These are phyloP conservation scores for Colletotrichum truncatum DNA, from an alignment of 2,329 filamentous ascomycete genomes.

Conservation along the genomic window DNA sequence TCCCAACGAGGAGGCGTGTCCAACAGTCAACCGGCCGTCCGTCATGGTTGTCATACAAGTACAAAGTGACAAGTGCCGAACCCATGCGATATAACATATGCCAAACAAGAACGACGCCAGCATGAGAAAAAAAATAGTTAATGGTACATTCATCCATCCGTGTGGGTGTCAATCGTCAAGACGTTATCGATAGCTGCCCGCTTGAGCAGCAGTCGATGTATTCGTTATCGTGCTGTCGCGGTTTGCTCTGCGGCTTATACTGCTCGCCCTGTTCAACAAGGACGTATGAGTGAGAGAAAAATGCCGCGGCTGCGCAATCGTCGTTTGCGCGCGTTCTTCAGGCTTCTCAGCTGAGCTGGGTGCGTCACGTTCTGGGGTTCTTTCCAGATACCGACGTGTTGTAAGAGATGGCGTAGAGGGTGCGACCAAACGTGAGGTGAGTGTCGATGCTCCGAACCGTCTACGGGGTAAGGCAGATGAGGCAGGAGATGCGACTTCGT, in stretches of 20 bases:
- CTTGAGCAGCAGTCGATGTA: slow-evolving; percentile 49
- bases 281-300: slow-evolving; percentile 53
- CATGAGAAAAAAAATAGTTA: slow-evolving; percentile 31
- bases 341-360: slow-evolving; percentile 45
- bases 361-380: slow-evolving; percentile 51
- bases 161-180: slow-evolving; percentile 39
- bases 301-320: slow-evolving; percentile 41
- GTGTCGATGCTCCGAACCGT: slow-evolving; percentile 58
- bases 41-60: slow-evolving; percentile 31
- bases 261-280: slow-evolving; percentile 54
- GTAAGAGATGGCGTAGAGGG: slow-evolving; percentile 48
- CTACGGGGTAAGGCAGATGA: slow-evolving; percentile 62
- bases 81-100: slow-evolving; percentile 29
- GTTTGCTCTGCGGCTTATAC: slow-evolving; percentile 52
- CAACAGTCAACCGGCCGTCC: slow-evolving; percentile 25
- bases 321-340: slow-evolving; percentile 49
- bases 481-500: slow-evolving; percentile 39
- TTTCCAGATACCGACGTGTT: slow-evolving; percentile 59
- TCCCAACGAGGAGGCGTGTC: slow-evolving; percentile 3
- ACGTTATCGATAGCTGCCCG: slow-evolving; percentile 55
- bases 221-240: slow-evolving; percentile 53
- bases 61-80: slow-evolving; percentile 16
- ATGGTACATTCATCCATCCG: slow-evolving; percentile 33
- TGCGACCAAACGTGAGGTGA: slow-evolving; percentile 55
- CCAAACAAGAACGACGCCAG: slow-evolving; percentile 30